These are phyloP conservation scores for Kwoniella sp. DNA, from an alignment of 768 basidiomycete genomes.

Conservation along the genomic window DNA sequence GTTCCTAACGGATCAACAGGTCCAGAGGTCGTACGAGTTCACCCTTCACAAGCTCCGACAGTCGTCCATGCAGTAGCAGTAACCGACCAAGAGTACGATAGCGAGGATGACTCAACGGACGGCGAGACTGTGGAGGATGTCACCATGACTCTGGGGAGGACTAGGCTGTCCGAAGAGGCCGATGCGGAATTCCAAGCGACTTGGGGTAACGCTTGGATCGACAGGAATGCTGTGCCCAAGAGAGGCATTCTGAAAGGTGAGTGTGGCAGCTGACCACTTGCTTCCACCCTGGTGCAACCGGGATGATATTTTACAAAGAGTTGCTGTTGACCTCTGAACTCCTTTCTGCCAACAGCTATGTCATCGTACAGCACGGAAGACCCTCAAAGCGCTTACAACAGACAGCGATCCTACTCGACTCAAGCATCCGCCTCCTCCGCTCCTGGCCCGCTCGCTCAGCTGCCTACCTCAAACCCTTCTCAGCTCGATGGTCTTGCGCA, in stretches of 20 bases:
- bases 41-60: constrained; percentile 63
- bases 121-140: constrained; percentile 58
- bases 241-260: constrained; percentile 88
- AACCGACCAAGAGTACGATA: constrained; percentile 62
- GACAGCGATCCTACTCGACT: constrained; percentile 75
- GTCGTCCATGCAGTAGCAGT: constrained; percentile 45
- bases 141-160: constrained; percentile 36
- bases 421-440: constrained; percentile 59
- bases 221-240: constrained; percentile 62
- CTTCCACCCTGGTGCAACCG: neutral
- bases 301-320: neutral
- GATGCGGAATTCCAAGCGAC: constrained; percentile 65
- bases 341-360: constrained; percentile 11
- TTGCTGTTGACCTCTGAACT: neutral
- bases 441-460: constrained; percentile 75
- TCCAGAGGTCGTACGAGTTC: constrained; percentile 49
- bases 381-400: constrained; percentile 15
- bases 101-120: constrained; percentile 61
- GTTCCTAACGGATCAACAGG: constrained; percentile 7
- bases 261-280: constrained; percentile 50
- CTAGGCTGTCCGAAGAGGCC: constrained; percentile 33
- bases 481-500: constrained; percentile 57
- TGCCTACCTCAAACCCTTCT: constrained; percentile 62
- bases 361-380: constrained; percentile 24
- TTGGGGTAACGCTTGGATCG: constrained; percentile 73